These are phyloP conservation scores for Beta macrorhiza DNA, from an alignment of 179 eudicot species.

Conservation along the genomic window DNA sequence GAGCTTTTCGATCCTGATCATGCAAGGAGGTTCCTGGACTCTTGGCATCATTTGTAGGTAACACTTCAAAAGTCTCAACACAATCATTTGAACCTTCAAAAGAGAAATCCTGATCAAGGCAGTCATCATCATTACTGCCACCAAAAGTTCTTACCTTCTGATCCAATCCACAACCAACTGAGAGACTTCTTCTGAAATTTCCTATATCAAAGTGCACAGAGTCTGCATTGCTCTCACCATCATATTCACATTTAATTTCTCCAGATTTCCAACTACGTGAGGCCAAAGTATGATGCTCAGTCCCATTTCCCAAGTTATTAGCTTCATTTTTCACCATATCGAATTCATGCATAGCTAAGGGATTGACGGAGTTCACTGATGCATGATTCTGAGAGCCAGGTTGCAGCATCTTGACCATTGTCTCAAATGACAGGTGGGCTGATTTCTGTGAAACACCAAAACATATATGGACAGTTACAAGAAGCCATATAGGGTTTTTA, in stretches of 20 bases:
- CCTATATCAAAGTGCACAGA: conserved; percentile 28
- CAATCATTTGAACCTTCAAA: conserved; percentile 41
- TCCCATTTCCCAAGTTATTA: conserved; percentile 10
- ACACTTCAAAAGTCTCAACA: conserved; percentile 25
- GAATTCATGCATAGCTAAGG: conserved; percentile 14
- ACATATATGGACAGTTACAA: not conserved
- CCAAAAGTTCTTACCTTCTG: conserved; percentile 38
- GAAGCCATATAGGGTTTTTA: not conserved
- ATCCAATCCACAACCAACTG: conserved; percentile 67
- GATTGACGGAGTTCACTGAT: conserved; percentile 21
- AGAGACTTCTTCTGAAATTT: conserved; percentile 52
- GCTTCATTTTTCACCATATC: conserved; percentile 30
- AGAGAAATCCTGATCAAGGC: conserved; percentile 42
- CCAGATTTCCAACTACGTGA: conserved; percentile 52
- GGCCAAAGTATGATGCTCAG: conserved; percentile 29
- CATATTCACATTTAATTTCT: conserved; percentile 40
- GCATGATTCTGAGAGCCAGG: conserved; percentile 39
- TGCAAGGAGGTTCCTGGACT: conserved; percentile 32
- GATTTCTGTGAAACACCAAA: conserved; percentile 47
- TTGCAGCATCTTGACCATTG: conserved; percentile 65
- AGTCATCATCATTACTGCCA: conserved; percentile 48
- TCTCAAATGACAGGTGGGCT: conserved; percentile 52
- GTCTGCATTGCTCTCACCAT: conserved; percentile 35
- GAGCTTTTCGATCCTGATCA: conserved; percentile 42
- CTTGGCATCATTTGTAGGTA: conserved; percentile 27